A percentile compares a stretch with the other conserved stretches of the same genome.
Conservation (phyloP, 2,329 filamentous ascomycete species). For the Hypoxylon sp. region DNA sequence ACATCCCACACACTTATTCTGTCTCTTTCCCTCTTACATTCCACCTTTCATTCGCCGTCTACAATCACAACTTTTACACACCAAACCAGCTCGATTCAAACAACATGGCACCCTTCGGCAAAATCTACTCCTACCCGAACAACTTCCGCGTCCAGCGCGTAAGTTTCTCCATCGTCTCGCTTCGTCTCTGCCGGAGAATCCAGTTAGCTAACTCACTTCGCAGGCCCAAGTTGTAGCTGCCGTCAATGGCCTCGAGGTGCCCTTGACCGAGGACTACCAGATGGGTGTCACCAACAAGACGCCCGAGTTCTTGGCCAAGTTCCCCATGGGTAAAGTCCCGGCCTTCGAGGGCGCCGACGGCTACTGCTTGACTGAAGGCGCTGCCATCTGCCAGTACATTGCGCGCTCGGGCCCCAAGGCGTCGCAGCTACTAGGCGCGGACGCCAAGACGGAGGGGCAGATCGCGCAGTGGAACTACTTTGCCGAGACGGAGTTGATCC, state of each 20-base stretch:
- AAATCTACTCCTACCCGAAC: constrained; percentile 53
- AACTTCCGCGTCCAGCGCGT: constrained; percentile 55
- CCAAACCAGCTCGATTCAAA: constrained; percentile 1
- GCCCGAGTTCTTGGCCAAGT: constrained; percentile 62
- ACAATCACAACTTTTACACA: not conserved
- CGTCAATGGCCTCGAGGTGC: constrained; percentile 56
- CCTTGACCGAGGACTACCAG: constrained; percentile 53
- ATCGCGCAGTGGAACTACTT: constrained; percentile 61
- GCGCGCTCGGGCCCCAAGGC: constrained; percentile 59
- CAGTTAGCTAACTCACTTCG: constrained; percentile 14
- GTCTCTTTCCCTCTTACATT: constrained; percentile 4
- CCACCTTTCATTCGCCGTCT: not conserved
- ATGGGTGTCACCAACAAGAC: constrained; percentile 57
- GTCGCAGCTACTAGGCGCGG: constrained; percentile 58
- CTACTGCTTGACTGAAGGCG: constrained; percentile 58
- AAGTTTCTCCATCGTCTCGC: constrained; percentile 34
- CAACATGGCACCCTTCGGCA: constrained; percentile 57
- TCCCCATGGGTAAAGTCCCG: constrained; percentile 64
- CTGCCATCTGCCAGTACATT: constrained; percentile 61
- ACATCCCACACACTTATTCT: constrained; percentile 20
- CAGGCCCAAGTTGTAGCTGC: constrained; percentile 53
- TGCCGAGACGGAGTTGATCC: constrained; percentile 53
- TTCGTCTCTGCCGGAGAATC: not conserved
- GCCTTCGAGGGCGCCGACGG: constrained; percentile 61
- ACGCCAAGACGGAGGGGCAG: constrained; percentile 54